Evolutionary conservation across 2,329 filamentous ascomycete genomes (phyloP).

Genomic region (Volutella citrinella): DNA sequence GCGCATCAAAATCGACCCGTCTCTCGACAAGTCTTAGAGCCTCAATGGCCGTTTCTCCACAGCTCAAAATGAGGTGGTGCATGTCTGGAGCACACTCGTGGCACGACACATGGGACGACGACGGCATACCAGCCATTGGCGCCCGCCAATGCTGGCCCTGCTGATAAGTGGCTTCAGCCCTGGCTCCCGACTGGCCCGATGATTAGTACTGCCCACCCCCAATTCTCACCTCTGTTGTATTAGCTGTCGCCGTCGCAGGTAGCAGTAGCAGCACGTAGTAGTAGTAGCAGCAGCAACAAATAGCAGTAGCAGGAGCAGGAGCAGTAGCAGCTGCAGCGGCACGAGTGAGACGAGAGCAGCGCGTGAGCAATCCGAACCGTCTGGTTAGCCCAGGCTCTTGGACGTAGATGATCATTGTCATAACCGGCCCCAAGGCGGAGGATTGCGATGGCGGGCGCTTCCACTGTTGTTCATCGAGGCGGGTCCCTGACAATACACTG

Average conservation of each 20-base stretch:
- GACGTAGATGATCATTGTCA: slow-evolving; percentile 13
- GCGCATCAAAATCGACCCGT: slow-evolving; percentile 17
- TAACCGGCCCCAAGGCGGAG: slow-evolving; percentile 21
- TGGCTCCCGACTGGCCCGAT: slow-evolving; percentile 17
- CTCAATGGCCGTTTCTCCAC: slow-evolving; percentile 20
- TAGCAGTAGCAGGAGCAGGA: no score
- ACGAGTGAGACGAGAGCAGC: no score
- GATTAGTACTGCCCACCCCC: no score
- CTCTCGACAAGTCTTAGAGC: slow-evolving; percentile 15
- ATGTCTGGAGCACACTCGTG: slow-evolving; percentile 14
- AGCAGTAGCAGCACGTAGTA: no score
- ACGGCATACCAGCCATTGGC: slow-evolving; percentile 17
- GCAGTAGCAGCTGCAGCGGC: no score
- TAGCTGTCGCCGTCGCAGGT: no score
- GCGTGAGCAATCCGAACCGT: no score
- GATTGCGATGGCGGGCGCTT: no score
- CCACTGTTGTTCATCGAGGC: no score
- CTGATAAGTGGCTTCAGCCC: slow-evolving; percentile 18
- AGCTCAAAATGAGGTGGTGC: slow-evolving; percentile 17
- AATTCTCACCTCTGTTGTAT: no score
- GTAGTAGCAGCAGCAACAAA: no score
- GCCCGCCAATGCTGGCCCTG: slow-evolving; percentile 8
- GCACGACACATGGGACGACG: slow-evolving; percentile 25
- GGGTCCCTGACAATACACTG: no score
- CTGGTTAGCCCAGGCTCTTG: slow-evolving; percentile 9